phyloP scores from a whole-genome alignment of 208 protist species.

The Leishmania mexicana region DNA sequence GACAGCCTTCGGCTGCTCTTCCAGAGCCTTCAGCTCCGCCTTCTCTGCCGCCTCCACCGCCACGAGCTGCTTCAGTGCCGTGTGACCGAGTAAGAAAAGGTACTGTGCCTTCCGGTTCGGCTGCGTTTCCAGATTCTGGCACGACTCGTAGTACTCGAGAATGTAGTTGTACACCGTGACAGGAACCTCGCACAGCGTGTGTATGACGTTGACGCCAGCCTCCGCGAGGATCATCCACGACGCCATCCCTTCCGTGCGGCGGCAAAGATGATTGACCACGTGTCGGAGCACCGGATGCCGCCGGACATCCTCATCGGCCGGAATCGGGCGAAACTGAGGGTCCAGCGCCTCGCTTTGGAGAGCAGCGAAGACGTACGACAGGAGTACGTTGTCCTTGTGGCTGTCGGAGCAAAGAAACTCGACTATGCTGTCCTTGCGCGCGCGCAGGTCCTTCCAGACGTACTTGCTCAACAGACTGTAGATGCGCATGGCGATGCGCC shows the following conservation, averaged over 20 bases:
- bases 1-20: conserved; percentile 35
- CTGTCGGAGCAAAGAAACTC: conserved; percentile 61
- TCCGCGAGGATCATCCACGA: conserved; percentile 85
- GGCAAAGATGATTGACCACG: conserved; percentile 82
- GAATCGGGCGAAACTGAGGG: conserved; percentile 71
- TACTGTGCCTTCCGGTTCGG: conserved; percentile 68
- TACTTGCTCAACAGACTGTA: conserved; percentile 85
- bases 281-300: conserved; percentile 66
- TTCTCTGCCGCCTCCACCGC: conserved; percentile 81
- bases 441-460: conserved; percentile 68
- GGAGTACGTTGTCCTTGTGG: conserved; percentile 80
- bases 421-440: conserved; percentile 71
- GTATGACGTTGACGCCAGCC: conserved; percentile 68
- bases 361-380: conserved; percentile 79
- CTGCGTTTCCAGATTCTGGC: conserved; percentile 12
- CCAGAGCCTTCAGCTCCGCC: conserved; percentile 73
- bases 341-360: conserved; percentile 75
- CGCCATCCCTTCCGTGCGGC: conserved; percentile 64
- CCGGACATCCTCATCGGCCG: conserved; percentile 41
- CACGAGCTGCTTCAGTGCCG: conserved; percentile 87
- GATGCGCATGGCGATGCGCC: conserved; percentile 85
- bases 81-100: conserved; percentile 74
- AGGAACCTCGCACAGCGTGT: conserved; percentile 78
- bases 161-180: conserved; percentile 80
- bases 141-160: conserved; percentile 58